These are phyloP conservation scores for Tephrocybe sp. DNA, from an alignment of 768 basidiomycete genomes.

Conservation along the genomic window DNA sequence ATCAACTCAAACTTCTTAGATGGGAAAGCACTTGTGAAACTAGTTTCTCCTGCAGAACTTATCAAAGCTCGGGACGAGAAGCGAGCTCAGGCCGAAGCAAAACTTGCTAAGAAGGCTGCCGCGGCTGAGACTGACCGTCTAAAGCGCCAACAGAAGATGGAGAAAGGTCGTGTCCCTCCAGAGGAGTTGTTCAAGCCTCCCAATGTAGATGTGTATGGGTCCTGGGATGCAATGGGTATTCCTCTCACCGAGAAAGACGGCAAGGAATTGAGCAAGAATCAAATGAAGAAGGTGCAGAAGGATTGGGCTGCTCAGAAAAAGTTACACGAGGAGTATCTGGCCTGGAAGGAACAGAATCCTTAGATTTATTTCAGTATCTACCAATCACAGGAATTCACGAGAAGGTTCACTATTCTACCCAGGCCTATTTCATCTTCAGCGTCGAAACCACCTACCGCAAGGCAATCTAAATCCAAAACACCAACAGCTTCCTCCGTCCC, in stretches of 20 bases:
- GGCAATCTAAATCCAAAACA: constrained; percentile 87
- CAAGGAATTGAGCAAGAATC: constrained; percentile 80
- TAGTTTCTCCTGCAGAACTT: constrained; percentile 79
- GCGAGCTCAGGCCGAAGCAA: constrained; percentile 67
- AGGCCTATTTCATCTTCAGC: constrained; percentile 77
- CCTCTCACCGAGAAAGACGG: constrained; percentile 86
- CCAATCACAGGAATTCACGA: constrained; percentile 69
- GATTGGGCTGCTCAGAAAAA: constrained; percentile 72
- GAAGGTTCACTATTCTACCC: constrained; percentile 63
- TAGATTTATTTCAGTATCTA: constrained; percentile 26
- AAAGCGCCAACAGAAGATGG: constrained; percentile 75
- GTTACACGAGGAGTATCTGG: constrained; percentile 75
- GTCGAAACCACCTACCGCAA: constrained; percentile 66
- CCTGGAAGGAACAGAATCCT: constrained; percentile 28
- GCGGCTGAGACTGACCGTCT: constrained; percentile 59
- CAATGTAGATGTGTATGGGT: constrained; percentile 66
- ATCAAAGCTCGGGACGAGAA: constrained; percentile 89
- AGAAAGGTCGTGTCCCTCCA: constrained; percentile 77
- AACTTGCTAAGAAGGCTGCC: constrained; percentile 76
- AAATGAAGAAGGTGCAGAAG: constrained; percentile 75
- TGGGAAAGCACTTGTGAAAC: constrained; percentile 92
- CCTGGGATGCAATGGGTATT: constrained; percentile 83
- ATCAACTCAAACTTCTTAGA: constrained; percentile 41
- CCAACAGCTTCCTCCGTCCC: constrained; percentile 37
- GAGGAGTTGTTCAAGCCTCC: constrained; percentile 83